A percentile compares a stretch with the other conserved stretches of the same genome.
Conservation (phyloP, 768 basidiomycete species). For the Auriscalpium vulgare region DNA sequence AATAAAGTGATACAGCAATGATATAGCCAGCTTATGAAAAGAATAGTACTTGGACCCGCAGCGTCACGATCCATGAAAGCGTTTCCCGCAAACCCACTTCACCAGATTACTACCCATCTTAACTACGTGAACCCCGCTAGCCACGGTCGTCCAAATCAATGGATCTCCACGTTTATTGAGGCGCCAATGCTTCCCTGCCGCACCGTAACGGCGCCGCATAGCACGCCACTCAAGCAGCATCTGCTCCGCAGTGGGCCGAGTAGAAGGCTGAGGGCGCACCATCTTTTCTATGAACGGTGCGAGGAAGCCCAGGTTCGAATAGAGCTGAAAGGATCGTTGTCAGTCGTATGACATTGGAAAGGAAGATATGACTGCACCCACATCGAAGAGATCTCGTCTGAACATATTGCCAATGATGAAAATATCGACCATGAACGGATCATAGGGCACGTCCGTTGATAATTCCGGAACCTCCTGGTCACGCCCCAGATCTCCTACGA, state of each 20-base stretch:
- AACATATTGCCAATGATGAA: constrained; percentile 18
- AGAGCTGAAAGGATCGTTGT: neutral
- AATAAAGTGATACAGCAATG: no score
- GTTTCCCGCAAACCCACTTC: neutral
- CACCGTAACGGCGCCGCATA: neutral
- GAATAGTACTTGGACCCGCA: no score
- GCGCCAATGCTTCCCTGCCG: neutral
- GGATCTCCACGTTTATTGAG: neutral
- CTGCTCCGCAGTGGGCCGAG: neutral
- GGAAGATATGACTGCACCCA: neutral
- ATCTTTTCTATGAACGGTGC: neutral
- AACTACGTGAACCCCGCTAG: neutral
- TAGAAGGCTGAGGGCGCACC: neutral
- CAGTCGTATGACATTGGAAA: neutral
- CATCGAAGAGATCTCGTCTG: constrained; percentile 1
- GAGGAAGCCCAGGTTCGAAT: neutral
- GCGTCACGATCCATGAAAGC: neutral
- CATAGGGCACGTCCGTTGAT: constrained; percentile 9
- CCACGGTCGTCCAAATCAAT: neutral
- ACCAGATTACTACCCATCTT: neutral
- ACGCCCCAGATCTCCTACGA: no score
- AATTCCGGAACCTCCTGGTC: no score
- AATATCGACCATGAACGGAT: constrained; percentile 20
- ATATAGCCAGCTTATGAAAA: no score
- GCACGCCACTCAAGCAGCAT: neutral